A percentile compares a stretch with the other conserved stretches of the same genome.
phyloP scores from a whole-genome alignment of 129 eudicot genomes.

The Arctium minus region DNA sequence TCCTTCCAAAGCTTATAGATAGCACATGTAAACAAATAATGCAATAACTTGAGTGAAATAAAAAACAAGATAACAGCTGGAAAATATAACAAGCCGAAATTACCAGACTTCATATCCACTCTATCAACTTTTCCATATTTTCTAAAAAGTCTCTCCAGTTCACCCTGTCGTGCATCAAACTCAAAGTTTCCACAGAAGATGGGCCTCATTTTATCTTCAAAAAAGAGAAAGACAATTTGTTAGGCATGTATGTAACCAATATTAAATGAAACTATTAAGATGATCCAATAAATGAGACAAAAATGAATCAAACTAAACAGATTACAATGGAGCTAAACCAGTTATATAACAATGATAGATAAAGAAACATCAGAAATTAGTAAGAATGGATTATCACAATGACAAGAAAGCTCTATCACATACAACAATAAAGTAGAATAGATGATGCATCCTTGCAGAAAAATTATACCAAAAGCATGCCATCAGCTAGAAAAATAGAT shows the following conservation, averaged over 20 bases:
- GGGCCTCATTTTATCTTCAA: constrained; percentile 68
- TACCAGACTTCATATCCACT: constrained; percentile 97
- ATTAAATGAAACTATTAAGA: not conserved
- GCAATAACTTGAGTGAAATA: not conserved
- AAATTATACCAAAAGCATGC: not conserved
- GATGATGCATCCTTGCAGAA: not conserved
- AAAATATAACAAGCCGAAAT: constrained; percentile 2
- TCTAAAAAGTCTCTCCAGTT: constrained; percentile 86
- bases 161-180: constrained; percentile 85
- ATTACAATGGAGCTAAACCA: not conserved
- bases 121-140: constrained; percentile 90
- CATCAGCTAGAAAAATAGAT: not conserved
- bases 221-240: not conserved
- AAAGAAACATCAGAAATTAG: not conserved
- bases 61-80: not conserved
- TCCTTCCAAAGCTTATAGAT: not conserved
- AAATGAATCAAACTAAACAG: not conserved
- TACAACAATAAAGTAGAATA: not conserved
- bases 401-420: not conserved
- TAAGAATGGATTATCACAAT: not conserved
- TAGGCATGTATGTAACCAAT: constrained; percentile 1
- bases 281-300: not conserved
- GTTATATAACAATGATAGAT: not conserved
- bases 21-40: not conserved
- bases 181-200: constrained; percentile 91